Evolutionary conservation across 139 green algal species (phyloP).

Genomic region (Auxenochlorella protothecoides): DNA sequence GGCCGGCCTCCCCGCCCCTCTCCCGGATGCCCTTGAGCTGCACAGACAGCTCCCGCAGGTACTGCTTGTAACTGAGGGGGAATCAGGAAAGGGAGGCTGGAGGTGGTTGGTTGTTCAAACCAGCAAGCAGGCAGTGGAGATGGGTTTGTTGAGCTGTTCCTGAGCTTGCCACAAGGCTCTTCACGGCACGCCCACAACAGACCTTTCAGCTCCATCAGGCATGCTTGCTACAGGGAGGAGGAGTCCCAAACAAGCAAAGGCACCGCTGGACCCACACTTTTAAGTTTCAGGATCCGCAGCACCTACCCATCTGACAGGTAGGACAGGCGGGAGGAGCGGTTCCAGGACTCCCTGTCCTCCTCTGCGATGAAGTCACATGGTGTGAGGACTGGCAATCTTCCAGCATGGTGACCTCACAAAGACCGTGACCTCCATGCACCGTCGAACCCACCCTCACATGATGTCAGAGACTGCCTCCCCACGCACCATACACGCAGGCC

Average conservation of each 20-base stretch:
- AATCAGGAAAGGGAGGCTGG: background rate
- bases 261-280: background rate
- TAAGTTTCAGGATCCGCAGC: background rate
- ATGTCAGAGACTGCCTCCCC: background rate
- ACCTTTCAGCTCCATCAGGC: too few relatives aligned
- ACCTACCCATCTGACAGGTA: constrained; percentile 3
- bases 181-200: too few relatives aligned
- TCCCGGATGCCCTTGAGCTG: constrained; percentile 4
- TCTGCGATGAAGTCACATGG: constrained; percentile 4
- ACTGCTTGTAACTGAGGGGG: constrained; percentile 12
- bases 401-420: too few relatives aligned
- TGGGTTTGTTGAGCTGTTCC: too few relatives aligned
- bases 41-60: constrained; percentile 7
- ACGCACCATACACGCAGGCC: constrained; percentile 13
- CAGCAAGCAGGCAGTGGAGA: too few relatives aligned
- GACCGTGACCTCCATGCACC: too few relatives aligned
- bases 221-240: too few relatives aligned
- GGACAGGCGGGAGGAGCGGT: constrained; percentile 9
- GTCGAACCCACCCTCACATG: too few relatives aligned
- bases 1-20: background rate
- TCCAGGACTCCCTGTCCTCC: constrained; percentile 22
- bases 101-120: too few relatives aligned
- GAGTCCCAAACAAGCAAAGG: background rate
- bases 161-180: too few relatives aligned
- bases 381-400: too few relatives aligned